These are phyloP conservation scores for Erysimum cheiri DNA, from an alignment of 441 rosid species.

Conservation along the genomic window DNA sequence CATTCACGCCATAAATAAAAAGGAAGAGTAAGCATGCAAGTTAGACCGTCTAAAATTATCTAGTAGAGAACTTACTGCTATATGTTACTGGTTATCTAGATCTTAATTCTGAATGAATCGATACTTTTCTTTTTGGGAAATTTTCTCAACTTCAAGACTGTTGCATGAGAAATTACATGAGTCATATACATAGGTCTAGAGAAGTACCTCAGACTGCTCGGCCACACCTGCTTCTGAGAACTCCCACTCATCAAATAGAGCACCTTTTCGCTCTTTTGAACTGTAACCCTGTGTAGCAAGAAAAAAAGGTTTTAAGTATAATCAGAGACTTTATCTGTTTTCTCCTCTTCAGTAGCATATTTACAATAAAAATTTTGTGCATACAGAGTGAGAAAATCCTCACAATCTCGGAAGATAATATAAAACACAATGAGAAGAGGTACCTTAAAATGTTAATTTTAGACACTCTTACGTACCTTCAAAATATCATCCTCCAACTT, in stretches of 20 bases:
- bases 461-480: conserved; percentile 63
- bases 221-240: conserved; percentile 75
- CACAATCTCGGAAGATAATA: too few relatives aligned
- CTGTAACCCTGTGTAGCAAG: conserved; percentile 74
- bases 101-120: conserved; percentile 17
- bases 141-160: conserved; percentile 11
- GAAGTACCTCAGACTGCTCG: conserved; percentile 77
- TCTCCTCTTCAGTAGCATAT: conserved; percentile 16
- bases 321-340: not conserved
- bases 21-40: not conserved
- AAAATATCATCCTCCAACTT: conserved; percentile 97
- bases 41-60: not conserved
- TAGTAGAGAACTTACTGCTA: not conserved
- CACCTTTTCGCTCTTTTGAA: conserved; percentile 79
- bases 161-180: conserved; percentile 11
- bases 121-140: not conserved
- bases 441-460: conserved; percentile 8
- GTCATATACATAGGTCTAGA: conserved; percentile 21
- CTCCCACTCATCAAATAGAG: conserved; percentile 91
- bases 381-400: too few relatives aligned
- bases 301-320: conserved; percentile 2
- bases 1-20: conserved; percentile 1
- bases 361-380: too few relatives aligned
- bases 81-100: not conserved
- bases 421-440: not conserved